A percentile compares a stretch with the other conserved stretches of the same genome.
Evolutionary conservation across 441 rosid species (phyloP).

Genomic region (Mallotus japonicus): DNA sequence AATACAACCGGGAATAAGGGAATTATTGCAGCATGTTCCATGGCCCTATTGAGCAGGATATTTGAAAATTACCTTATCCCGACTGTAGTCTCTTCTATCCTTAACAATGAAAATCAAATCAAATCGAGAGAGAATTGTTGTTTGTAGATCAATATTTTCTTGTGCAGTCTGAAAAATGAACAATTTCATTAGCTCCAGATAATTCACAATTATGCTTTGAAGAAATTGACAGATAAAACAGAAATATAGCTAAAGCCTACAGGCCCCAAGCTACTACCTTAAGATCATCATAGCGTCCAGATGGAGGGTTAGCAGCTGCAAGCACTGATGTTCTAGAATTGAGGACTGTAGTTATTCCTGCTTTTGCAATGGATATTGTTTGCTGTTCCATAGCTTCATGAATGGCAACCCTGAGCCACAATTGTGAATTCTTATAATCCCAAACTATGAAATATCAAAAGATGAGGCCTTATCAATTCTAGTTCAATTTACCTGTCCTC

Average conservation of each 20-base stretch:
- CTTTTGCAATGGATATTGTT: constrained; percentile 98
- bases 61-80: constrained; percentile 65
- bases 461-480: constrained; percentile 13
- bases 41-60: neutral
- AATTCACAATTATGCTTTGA: constrained; percentile 18
- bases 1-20: neutral
- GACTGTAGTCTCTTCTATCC: constrained; percentile 76
- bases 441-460: neutral
- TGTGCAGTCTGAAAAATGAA: constrained; percentile 72
- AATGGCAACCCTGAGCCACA: constrained; percentile 76
- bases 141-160: constrained; percentile 95
- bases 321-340: constrained; percentile 97
- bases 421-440: neutral
- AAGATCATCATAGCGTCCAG: constrained; percentile 97
- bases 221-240: constrained; percentile 1
- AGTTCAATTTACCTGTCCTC: constrained; percentile 71
- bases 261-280: constrained; percentile 49
- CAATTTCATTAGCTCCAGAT: constrained; percentile 16
- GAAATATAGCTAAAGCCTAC: neutral
- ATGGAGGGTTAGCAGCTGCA: constrained; percentile 98
- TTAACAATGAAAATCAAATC: constrained; percentile 95
- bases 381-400: constrained; percentile 99
- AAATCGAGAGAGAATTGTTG: constrained; percentile 94
- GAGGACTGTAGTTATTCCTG: constrained; percentile 95
- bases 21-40: constrained; percentile 1